Evolutionary conservation across 2,329 filamentous ascomycete species (phyloP).

Genomic region (Penicillium sumatraense): DNA sequence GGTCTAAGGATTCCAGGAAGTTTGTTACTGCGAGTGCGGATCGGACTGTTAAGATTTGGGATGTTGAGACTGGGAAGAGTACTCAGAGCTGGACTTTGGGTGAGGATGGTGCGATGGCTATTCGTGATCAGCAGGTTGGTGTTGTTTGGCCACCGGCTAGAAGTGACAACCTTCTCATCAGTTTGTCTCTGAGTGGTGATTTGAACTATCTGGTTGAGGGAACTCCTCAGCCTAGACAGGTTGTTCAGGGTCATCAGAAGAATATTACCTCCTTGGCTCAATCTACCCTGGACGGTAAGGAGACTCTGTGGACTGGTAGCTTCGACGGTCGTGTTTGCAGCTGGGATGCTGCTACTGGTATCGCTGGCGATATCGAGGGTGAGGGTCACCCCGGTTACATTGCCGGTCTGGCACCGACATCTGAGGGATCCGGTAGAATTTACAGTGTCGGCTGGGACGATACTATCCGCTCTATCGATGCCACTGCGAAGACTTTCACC

Average conservation of each 20-base stretch:
- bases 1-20: slow-evolving; percentile 82
- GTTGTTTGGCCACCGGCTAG: slow-evolving; percentile 86
- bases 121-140: slow-evolving; percentile 89
- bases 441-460: slow-evolving; percentile 96
- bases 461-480: slow-evolving; percentile 77
- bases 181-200: slow-evolving; percentile 83
- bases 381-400: slow-evolving; percentile 85
- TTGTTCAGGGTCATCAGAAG: slow-evolving; percentile 89
- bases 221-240: slow-evolving; percentile 67
- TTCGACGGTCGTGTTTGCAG: slow-evolving; percentile 85
- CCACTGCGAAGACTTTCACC: slow-evolving; percentile 74
- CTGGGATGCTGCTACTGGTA: slow-evolving; percentile 77
- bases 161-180: slow-evolving; percentile 85
- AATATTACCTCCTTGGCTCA: slow-evolving; percentile 78
- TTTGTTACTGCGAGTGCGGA: slow-evolving; percentile 93
- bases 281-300: slow-evolving; percentile 54
- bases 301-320: slow-evolving; percentile 84
- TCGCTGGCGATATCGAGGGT: slow-evolving; percentile 74
- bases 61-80: slow-evolving; percentile 76
- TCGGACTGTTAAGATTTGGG: slow-evolving; percentile 94
- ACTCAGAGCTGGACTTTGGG: slow-evolving; percentile 86
- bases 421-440: slow-evolving; percentile 61
- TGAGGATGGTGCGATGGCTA: slow-evolving; percentile 69
- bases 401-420: slow-evolving; percentile 68
- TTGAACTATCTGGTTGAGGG: slow-evolving; percentile 85